These are phyloP conservation scores for Lophiotrema nucula DNA, from an alignment of 495 filamentous ascomycete genomes.

Conservation along the genomic window DNA sequence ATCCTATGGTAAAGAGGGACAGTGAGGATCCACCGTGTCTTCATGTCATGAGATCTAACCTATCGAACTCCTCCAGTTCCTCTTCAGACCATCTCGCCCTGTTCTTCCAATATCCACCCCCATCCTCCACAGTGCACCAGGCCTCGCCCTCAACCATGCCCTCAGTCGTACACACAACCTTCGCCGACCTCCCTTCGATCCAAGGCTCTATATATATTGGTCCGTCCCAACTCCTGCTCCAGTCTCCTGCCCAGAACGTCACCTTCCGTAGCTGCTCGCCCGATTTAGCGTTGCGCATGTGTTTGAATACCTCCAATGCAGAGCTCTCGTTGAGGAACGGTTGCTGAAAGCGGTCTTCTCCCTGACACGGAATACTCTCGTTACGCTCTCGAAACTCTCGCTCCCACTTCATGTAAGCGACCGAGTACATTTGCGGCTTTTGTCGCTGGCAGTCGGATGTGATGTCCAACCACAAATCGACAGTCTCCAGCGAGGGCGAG, in stretches of 20 bases:
- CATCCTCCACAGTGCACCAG: not conserved
- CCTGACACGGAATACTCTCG: not conserved
- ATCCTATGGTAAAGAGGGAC: no score
- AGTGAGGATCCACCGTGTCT: no score
- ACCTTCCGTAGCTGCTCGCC: constrained; percentile 6
- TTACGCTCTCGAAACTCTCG: not conserved
- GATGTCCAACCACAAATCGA: constrained; percentile 11
- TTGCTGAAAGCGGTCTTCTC: constrained; percentile 3
- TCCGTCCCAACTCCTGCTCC: constrained; percentile 3
- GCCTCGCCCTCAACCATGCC: not conserved
- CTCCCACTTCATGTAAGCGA: not conserved
- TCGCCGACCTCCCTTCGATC: not conserved
- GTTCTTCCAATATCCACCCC: constrained; percentile 8
- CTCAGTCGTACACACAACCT: not conserved
- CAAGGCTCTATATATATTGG: constrained; percentile 1
- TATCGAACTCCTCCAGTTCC: no score
- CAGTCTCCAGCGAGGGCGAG: not conserved
- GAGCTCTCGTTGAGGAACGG: not conserved
- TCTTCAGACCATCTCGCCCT: no score
- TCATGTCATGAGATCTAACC: no score
- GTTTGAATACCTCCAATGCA: constrained; percentile 1
- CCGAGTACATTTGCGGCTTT: not conserved
- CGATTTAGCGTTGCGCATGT: constrained; percentile 6
- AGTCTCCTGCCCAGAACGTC: constrained; percentile 12
- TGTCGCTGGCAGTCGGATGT: constrained; percentile 4